A percentile compares a stretch with the other conserved stretches of the same genome.
These are phyloP conservation scores for Candida coquimbonensis DNA, from an alignment of 805 yeast species.

Conservation along the genomic window DNA sequence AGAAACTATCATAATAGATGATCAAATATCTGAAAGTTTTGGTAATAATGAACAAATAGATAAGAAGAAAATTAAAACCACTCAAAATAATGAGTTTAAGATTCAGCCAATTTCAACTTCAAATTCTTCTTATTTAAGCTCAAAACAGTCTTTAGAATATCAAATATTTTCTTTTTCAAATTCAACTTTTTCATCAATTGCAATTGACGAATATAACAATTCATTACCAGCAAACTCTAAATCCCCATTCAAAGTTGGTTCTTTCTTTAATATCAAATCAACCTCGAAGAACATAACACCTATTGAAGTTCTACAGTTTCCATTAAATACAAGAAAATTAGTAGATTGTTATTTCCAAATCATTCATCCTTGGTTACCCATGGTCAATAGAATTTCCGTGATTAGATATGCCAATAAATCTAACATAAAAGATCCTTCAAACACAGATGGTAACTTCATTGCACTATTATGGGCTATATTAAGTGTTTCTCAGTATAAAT, in stretches of 20 bases:
- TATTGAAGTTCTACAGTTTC: background rate
- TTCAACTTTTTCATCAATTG: background rate
- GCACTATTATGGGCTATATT: background rate
- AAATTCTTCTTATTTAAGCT: no score
- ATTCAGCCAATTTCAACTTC: background rate
- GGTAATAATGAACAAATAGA: background rate
- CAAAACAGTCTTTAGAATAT: background rate
- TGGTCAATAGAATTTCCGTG: background rate
- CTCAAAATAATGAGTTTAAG: background rate
- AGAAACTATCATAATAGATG: background rate
- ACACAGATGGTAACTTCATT: background rate
- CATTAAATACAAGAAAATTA: background rate
- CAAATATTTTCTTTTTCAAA: background rate
- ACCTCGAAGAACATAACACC: background rate
- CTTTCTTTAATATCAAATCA: background rate
- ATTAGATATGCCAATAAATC: background rate
- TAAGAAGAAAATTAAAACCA: background rate
- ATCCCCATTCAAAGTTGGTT: background rate
- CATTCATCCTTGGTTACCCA: background rate
- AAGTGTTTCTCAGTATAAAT: background rate
- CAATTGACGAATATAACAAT: background rate
- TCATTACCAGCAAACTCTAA: background rate
- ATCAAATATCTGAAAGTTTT: background rate
- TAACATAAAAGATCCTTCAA: background rate
- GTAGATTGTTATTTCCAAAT: background rate